Conservation (phyloP, 306 rosid species). For the Quercus agrifolia region DNA sequence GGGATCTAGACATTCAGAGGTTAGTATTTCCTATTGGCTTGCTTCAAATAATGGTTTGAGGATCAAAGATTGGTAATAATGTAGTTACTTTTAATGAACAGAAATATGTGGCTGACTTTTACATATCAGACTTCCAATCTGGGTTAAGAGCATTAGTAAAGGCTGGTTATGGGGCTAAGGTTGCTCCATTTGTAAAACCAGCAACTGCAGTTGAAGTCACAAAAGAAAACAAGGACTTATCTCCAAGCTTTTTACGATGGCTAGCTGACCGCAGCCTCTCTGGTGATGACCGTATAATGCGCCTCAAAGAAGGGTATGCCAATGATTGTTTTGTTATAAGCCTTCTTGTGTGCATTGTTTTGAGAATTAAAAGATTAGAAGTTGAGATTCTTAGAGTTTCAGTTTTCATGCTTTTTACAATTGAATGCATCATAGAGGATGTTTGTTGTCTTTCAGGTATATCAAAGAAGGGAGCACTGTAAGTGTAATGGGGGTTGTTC, state of each 20-base stretch:
- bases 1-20: constrained; percentile 90
- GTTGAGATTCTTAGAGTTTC: background rate
- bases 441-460: constrained; percentile 48
- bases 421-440: background rate
- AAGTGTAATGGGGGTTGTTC: constrained; percentile 94
- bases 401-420: background rate
- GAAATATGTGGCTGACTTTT: constrained; percentile 87
- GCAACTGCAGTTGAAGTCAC: constrained; percentile 67
- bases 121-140: constrained; percentile 91
- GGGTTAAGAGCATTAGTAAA: constrained; percentile 96
- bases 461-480: constrained; percentile 96
- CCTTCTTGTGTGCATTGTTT: too few species aligned
- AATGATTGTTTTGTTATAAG: background rate
- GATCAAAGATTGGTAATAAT: background rate
- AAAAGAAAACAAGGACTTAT: constrained; percentile 72
- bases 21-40: constrained; percentile 36
- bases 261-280: constrained; percentile 90
- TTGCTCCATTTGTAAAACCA: constrained; percentile 86
- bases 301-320: constrained; percentile 95
- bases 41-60: background rate
- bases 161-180: constrained; percentile 93
- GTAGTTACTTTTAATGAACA: constrained; percentile 39
- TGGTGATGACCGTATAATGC: constrained; percentile 71
- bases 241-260: constrained; percentile 87
- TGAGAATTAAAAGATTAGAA: too few species aligned